A percentile compares a stretch with the other conserved stretches of the same genome.
These are phyloP conservation scores for Protea cynaroides DNA, from an alignment of 164 flowering plant genomes.

Conservation along the genomic window DNA sequence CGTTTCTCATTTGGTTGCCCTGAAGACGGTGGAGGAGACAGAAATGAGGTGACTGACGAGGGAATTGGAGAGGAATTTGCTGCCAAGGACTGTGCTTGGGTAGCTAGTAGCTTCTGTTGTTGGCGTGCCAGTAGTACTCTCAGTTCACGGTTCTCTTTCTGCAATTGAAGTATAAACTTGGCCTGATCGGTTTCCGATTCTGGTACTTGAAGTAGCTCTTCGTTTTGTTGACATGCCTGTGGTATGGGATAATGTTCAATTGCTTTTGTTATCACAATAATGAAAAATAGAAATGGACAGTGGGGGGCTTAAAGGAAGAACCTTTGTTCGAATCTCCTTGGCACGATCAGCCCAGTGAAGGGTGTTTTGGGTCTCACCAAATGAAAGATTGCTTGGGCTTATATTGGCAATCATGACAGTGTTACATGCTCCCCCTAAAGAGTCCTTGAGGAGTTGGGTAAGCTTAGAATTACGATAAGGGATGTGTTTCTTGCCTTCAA, in stretches of 20 bases:
- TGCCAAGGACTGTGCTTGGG: constrained; percentile 65
- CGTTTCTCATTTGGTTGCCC: constrained; percentile 40
- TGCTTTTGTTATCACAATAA: not conserved
- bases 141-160: constrained; percentile 77
- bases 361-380: constrained; percentile 92
- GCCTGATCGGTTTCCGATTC: constrained; percentile 65
- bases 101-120: constrained; percentile 58
- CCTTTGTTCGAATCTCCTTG: constrained; percentile 88
- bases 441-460: constrained; percentile 93
- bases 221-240: constrained; percentile 52
- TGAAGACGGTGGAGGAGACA: constrained; percentile 52
- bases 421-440: constrained; percentile 84
- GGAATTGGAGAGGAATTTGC: constrained; percentile 67
- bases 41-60: constrained; percentile 44
- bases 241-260: not conserved
- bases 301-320: constrained; percentile 11
- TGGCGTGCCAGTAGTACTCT: constrained; percentile 62
- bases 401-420: constrained; percentile 96
- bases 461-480: constrained; percentile 90
- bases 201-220: constrained; percentile 41
- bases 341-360: constrained; percentile 98
- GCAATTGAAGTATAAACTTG: constrained; percentile 68
- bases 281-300: not conserved
- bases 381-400: constrained; percentile 81
- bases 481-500: constrained; percentile 92